Evolutionary conservation across 2,329 filamentous ascomycete genomes (phyloP), one percentile per base, ranked within the genome.

Genomic region (Phoma sp.): DNA sequence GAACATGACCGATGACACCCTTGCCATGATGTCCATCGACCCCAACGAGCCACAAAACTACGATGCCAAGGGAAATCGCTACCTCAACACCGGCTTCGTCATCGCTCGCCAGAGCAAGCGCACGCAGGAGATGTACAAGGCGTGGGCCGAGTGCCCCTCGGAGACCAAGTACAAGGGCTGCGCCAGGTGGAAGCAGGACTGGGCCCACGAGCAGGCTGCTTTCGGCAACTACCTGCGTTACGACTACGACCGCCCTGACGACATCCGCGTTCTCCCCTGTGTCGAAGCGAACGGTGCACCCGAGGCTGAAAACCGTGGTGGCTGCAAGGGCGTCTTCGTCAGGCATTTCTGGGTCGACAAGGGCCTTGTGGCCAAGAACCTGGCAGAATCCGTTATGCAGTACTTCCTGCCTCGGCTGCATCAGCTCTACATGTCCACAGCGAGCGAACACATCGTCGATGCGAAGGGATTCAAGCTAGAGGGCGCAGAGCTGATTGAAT

Each of bases 21-120:
- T 79, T 10, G 64, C 80, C 47, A 77, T 80, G 51, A 77, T 81
- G 72, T 75, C 79, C 33, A 69, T 77, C 50, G 80, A 82, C 46
- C 78, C 79, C 6, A 70, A 77, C 55, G 67, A 69, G 47, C 64
- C 70, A 45, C 68, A 73, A 27, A 79, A 80, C 63, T 75, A 73
- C 58, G 79, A 81, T 58, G 65, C 61, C 14, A 67, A 70, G 51
- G 75, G 75, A 47, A 71, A 72, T 25, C 70, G 72, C 27, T 72
- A 77, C 42, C 68, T 78, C 9, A 80, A 80, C 55, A 79, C 75
- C 4, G 78, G 78, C 5, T 79, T 79, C 54, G 67, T 80, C 49
- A 74, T 79, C 49, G 75, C 76, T 1, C 76, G 78, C 52, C 66
- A 72, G 52, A 75, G 69, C 62, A 62, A 68, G 51, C 62, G 70